phyloP scores from a whole-genome alignment of 352 stramenopile genomes.

The Phytophthora cryptogea region DNA sequence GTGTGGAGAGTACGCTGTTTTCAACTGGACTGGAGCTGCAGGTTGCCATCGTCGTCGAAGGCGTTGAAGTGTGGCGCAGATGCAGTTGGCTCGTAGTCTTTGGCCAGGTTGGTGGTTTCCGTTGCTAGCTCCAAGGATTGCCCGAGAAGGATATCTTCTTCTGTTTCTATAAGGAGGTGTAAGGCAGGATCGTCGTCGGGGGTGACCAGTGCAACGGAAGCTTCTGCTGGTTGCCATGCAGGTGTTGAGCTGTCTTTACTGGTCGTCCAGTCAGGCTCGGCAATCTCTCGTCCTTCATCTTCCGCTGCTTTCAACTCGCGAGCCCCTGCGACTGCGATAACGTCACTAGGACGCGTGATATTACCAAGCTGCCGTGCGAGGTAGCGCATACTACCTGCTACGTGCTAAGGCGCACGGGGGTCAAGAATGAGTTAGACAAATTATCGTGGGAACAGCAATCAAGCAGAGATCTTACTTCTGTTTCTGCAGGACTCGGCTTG shows the following conservation, averaged over 20 bases:
- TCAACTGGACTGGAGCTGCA: slow-evolving; percentile 23
- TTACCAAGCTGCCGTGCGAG: slow-evolving; percentile 48
- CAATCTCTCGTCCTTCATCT: slow-evolving; percentile 24
- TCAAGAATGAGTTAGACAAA: slow-evolving; percentile 4
- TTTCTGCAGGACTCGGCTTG: slow-evolving; percentile 21
- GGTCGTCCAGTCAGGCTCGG: slow-evolving; percentile 16
- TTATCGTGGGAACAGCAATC: not conserved
- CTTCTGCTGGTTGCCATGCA: slow-evolving; percentile 3
- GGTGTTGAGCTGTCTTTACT: slow-evolving; percentile 4
- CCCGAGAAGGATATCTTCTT: slow-evolving; percentile 12
- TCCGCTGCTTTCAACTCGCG: slow-evolving; percentile 20
- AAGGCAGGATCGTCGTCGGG: slow-evolving; percentile 25
- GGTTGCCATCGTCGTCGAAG: slow-evolving; percentile 36
- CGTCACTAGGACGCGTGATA: slow-evolving; percentile 43
- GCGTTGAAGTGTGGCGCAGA: slow-evolving; percentile 30
- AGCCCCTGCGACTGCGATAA: slow-evolving; percentile 40
- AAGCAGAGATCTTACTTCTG: slow-evolving; percentile 31
- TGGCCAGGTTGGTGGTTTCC: slow-evolving; percentile 6
- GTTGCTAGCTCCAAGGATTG: slow-evolving; percentile 6
- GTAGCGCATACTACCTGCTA: slow-evolving; percentile 54
- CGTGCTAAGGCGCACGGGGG: slow-evolving; percentile 13
- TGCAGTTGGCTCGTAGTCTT: slow-evolving; percentile 12
- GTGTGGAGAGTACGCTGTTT: not conserved
- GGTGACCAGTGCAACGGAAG: slow-evolving; percentile 21
- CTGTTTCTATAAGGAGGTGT: slow-evolving; percentile 9